Evolutionary conservation across 768 basidiomycete genomes (phyloP), one percentile per base, ranked within the genome.

Genomic region (Holtermannia corniformis): DNA sequence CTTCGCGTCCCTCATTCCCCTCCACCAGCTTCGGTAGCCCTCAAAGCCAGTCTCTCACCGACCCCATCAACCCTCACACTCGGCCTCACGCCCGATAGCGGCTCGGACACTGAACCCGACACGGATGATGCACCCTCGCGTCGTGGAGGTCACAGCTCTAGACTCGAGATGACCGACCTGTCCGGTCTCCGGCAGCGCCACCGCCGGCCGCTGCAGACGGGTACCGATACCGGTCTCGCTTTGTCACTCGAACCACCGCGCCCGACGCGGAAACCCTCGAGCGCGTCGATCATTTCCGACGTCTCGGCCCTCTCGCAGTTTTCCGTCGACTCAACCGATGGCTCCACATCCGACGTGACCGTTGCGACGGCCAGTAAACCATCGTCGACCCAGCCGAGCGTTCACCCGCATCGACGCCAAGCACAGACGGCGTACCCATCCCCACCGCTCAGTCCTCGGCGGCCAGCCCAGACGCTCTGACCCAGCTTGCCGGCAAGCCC

Each of bases 1-100:
- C 53, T 45, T 3, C 60, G 62, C 3, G 58, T 63, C 4, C 59
- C 62, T 13, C 62, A 59, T n/a, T 60, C 62, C 2, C 62, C 62
- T 10, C 47, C 56, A 37, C 7, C 32, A 16, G n/a, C 23, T 16
- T 49, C 19, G n/a, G 5, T 20, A 16, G 16, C 47, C 32, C 37
- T 59, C 19, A 26, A 49, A 14, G 44, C 50, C 20, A 44, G 48
- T 16, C 50, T 55, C 28, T 49, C 54, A 25, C 27, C 13, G 50
- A 7, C 32, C 32, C 32, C 16, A 7, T 37, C 32, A 37, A 7
- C 7, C 32, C 32, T 16, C 10, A 16, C 32, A 7, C 32, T 37
- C 32, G 7, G 32, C 32, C 32, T 37, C 32, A 37, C 16, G 10
- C 32, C 7, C 7, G 32, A 37, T 16, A 7, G 10, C 16, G 32